phyloP scores from a whole-genome alignment of 2,329 filamentous ascomycete genomes.

The Fusarium goolgardi region DNA sequence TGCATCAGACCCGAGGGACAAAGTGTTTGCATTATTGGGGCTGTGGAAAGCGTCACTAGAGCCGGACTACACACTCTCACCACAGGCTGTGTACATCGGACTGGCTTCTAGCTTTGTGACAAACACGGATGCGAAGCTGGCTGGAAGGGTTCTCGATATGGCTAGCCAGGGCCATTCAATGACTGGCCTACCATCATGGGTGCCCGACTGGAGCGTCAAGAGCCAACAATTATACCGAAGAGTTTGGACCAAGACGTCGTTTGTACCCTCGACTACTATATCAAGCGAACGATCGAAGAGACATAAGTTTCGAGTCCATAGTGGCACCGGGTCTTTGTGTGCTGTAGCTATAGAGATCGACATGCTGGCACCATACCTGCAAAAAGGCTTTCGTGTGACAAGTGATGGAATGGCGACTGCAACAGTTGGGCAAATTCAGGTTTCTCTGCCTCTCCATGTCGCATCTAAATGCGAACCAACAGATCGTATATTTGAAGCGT shows the following conservation, averaged over 20 bases:
- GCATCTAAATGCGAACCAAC: neutral
- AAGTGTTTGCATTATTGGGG: conserved; percentile 2
- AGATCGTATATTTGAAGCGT: neutral
- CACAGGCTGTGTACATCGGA: conserved; percentile 1
- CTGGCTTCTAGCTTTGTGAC: neutral
- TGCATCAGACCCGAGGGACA: conserved; percentile 8
- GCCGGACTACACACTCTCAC: neutral
- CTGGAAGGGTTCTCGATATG: neutral
- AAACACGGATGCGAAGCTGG: rapidly evolving
- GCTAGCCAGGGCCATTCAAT: neutral
- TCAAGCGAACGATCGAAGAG: neutral
- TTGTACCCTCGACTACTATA: neutral
- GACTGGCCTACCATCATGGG: neutral
- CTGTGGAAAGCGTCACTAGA: rapidly evolving
- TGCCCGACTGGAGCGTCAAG: conserved; percentile 4
- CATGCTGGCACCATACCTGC: neutral
- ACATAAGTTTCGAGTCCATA: neutral
- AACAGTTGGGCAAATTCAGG: rapidly evolving
- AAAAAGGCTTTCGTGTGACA: rapidly evolving
- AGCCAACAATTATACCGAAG: neutral
- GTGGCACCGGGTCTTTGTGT: neutral
- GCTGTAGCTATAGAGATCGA: neutral
- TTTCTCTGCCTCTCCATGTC: neutral
- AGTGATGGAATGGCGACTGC: neutral
- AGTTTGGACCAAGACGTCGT: neutral